phyloP scores from a whole-genome alignment of 495 filamentous ascomycete species.

The Collariella sp. region DNA sequence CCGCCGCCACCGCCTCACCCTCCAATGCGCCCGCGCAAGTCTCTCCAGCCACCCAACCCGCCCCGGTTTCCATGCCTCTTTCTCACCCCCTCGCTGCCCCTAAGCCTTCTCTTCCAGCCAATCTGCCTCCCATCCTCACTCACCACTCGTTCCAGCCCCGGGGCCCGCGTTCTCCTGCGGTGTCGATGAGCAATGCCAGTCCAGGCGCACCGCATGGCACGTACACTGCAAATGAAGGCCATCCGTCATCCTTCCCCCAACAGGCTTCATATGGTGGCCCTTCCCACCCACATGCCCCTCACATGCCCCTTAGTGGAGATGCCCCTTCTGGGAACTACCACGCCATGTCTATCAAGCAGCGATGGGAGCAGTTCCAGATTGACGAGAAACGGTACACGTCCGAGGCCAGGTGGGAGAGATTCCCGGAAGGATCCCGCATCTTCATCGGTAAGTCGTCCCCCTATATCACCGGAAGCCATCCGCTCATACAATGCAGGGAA shows the following conservation, averaged over 20 bases:
- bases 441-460: slow-evolving; percentile 70
- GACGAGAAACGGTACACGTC: slow-evolving; percentile 53
- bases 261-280: slow-evolving; percentile 44
- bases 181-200: slow-evolving; percentile 34
- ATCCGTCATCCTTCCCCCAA: slow-evolving; percentile 45
- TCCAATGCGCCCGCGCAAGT: slow-evolving; percentile 21
- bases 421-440: slow-evolving; percentile 73
- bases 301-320: slow-evolving; percentile 38
- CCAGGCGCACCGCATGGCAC: slow-evolving; percentile 36
- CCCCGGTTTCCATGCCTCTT: slow-evolving; percentile 36
- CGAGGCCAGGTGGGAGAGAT: slow-evolving; percentile 69
- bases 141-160: slow-evolving; percentile 29
- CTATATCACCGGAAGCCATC: neutral
- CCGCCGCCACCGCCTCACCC: slow-evolving; percentile 25
- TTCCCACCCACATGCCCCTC: slow-evolving; percentile 10
- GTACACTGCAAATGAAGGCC: slow-evolving; percentile 42
- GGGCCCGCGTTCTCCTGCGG: slow-evolving; percentile 33
- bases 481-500: slow-evolving; percentile 56
- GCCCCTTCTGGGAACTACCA: neutral
- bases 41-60: slow-evolving; percentile 27
- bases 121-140: slow-evolving; percentile 29
- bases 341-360: slow-evolving; percentile 41
- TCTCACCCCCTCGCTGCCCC: slow-evolving; percentile 44
- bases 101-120: slow-evolving; percentile 36
- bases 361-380: slow-evolving; percentile 74